phyloP scores from a whole-genome alignment of 1,284 basidiomycete species.

The Ganoderma lucidum region DNA sequence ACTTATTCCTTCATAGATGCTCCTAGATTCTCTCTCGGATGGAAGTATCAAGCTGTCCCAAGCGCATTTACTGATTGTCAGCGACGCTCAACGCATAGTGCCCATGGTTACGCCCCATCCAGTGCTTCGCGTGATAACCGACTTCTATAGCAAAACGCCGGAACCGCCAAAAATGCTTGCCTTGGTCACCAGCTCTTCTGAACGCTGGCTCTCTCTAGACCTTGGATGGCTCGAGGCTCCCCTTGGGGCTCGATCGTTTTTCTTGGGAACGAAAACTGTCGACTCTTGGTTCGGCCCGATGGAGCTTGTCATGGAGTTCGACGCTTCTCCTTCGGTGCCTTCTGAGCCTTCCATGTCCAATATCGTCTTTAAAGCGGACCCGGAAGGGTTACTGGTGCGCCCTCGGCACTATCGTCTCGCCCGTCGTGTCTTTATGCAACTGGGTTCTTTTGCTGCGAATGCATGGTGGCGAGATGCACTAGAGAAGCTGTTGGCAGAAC shows the following conservation, averaged over 20 bases:
- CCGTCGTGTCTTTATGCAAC: conserved; percentile 52
- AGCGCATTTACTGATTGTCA: conserved; percentile 52
- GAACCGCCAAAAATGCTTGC: conserved; percentile 53
- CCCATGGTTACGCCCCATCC: conserved; percentile 39
- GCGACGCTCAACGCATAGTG: conserved; percentile 43
- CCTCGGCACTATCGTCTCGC: conserved; percentile 54
- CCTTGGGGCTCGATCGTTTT: conserved; percentile 23
- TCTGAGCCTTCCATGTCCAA: conserved; percentile 45
- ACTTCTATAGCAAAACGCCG: conserved; percentile 48
- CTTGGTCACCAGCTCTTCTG: conserved; percentile 42
- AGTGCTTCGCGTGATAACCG: conserved; percentile 52
- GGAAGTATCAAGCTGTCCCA: conserved; percentile 49
- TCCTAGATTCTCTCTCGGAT: conserved; percentile 40
- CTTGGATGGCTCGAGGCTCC: conserved; percentile 22
- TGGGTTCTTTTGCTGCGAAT: conserved; percentile 72
- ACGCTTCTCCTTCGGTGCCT: conserved; percentile 30
- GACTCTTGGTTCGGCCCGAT: conserved; percentile 39
- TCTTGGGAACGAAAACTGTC: conserved; percentile 16
- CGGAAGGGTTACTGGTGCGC: conserved; percentile 45
- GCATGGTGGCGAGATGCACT: conserved; percentile 66
- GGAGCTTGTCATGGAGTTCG: conserved; percentile 57
- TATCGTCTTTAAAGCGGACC: conserved; percentile 48
- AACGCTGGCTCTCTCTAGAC: conserved; percentile 50
- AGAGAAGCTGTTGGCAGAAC: conserved; percentile 37
- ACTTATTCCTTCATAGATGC: conserved; percentile 34